Evolutionary conservation across 2,329 filamentous ascomycete genomes (phyloP).

Genomic region (Coniella vitis): DNA sequence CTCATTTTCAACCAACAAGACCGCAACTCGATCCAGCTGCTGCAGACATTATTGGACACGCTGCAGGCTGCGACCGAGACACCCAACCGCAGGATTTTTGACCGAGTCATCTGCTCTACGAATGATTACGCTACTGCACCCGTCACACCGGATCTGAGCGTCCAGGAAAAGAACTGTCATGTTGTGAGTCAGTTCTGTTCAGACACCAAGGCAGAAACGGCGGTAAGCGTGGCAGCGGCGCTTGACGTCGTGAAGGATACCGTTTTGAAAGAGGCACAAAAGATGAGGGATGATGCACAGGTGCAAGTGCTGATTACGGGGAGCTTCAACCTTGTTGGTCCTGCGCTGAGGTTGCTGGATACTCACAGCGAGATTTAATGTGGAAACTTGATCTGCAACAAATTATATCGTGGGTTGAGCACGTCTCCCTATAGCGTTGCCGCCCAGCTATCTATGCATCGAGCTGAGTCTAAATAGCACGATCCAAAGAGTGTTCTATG

Average conservation of each 20-base stretch:
- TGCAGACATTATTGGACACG: constrained; percentile 54
- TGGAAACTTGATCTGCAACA: constrained; percentile 10
- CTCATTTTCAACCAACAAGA: constrained; percentile 93
- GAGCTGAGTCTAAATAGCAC: no score
- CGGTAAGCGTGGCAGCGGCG: constrained; percentile 11
- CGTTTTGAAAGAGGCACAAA: constrained; percentile 3
- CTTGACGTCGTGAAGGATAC: constrained; percentile 6
- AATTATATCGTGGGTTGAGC: constrained; percentile 15
- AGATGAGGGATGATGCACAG: constrained; percentile 14
- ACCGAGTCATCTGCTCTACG: constrained; percentile 11
- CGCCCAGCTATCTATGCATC: neutral
- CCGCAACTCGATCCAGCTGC: constrained; percentile 62
- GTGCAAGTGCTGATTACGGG: constrained; percentile 45
- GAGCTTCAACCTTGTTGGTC: constrained; percentile 57
- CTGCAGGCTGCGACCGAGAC: constrained; percentile 34
- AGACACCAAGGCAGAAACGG: constrained; percentile 1
- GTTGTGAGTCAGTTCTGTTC: constrained; percentile 13
- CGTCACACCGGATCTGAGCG: constrained; percentile 10
- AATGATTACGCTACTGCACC: constrained; percentile 8
- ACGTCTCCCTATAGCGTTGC: constrained; percentile 2
- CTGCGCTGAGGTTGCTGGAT: constrained; percentile 43
- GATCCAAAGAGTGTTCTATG: no score
- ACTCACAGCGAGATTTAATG: constrained; percentile 17
- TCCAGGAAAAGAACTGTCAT: constrained; percentile 12
- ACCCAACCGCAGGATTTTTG: constrained; percentile 22